Percentiles rank a stretch among this genome's conserved stretches.
Conservation (phyloP, 768 basidiomycete species). For the Lenzites betulinus region DNA sequence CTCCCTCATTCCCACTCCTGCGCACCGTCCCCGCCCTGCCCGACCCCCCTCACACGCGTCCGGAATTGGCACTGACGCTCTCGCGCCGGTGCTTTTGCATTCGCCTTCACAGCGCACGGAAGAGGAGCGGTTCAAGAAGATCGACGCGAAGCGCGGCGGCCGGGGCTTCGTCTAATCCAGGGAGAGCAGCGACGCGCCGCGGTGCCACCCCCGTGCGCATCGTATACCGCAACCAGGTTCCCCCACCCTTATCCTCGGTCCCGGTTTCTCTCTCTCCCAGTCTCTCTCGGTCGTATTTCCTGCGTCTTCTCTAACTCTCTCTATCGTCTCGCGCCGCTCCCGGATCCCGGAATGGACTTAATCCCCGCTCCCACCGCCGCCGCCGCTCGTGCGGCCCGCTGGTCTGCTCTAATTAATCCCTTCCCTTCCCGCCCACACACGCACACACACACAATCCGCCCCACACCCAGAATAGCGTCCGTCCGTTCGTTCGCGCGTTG, state of each 20-base stretch:
- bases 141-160: conserved; percentile 87
- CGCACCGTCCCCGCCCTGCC: background rate
- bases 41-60: background rate
- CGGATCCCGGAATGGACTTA: conserved; percentile 1
- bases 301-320: background rate
- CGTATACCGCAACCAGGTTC: background rate
- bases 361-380: conserved; percentile 4
- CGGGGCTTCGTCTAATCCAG: conserved; percentile 73
- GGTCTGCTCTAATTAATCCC: background rate
- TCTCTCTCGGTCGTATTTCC: background rate
- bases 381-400: background rate
- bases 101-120: conserved; percentile 61
- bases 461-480: background rate
- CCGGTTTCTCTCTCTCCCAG: conserved; percentile 4
- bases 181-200: background rate
- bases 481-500: background rate
- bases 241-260: conserved; percentile 3
- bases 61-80: background rate
- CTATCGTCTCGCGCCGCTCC: background rate
- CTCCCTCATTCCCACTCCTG: background rate
- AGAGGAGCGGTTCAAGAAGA: conserved; percentile 82
- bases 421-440: background rate
- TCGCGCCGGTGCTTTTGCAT: background rate
- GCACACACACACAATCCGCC: too few relatives aligned
- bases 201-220: background rate